These are phyloP conservation scores for Metschnikowia shivogae DNA, from an alignment of 805 yeast species.

Conservation along the genomic window DNA sequence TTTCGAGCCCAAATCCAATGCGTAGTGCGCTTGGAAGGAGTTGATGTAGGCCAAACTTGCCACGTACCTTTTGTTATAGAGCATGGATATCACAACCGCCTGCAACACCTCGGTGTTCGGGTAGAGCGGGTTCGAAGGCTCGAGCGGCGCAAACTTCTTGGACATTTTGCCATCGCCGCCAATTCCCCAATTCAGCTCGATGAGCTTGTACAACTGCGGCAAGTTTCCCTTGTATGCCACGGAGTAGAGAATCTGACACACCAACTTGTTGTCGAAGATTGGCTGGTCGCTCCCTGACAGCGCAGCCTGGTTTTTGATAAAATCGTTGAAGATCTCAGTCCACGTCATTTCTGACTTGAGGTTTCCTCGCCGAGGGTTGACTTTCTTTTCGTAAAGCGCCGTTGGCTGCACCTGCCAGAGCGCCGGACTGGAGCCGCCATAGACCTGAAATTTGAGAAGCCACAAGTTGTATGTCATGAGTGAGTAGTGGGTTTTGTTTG, in stretches of 20 bases:
- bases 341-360: slow-evolving; percentile 20
- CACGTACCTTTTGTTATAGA: slow-evolving; percentile 30
- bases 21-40: slow-evolving; percentile 30
- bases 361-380: slow-evolving; percentile 20
- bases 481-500: slow-evolving; percentile 7
- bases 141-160: slow-evolving; percentile 5
- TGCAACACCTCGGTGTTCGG: slow-evolving; percentile 25
- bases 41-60: slow-evolving; percentile 33
- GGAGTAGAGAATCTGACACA: slow-evolving; percentile 28
- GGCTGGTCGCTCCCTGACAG: slow-evolving; percentile 6
- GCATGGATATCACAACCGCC: slow-evolving; percentile 30
- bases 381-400: slow-evolving; percentile 16
- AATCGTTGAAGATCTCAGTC: slow-evolving; percentile 24
- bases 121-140: slow-evolving; percentile 14
- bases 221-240: slow-evolving; percentile 27
- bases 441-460: slow-evolving; percentile 31
- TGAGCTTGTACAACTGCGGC: slow-evolving; percentile 21
- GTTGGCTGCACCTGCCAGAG: slow-evolving; percentile 28
- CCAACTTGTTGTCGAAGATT: slow-evolving; percentile 21
- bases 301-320: slow-evolving; percentile 11
- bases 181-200: slow-evolving; percentile 33
- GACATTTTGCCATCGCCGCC: slow-evolving; percentile 20
- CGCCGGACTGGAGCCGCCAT: slow-evolving; percentile 29
- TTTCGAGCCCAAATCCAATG: slow-evolving; percentile 17
- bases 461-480: slow-evolving; percentile 33